Conservation (phyloP, 2,329 filamentous ascomycete genomes). For the Fusarium kyushuense region DNA sequence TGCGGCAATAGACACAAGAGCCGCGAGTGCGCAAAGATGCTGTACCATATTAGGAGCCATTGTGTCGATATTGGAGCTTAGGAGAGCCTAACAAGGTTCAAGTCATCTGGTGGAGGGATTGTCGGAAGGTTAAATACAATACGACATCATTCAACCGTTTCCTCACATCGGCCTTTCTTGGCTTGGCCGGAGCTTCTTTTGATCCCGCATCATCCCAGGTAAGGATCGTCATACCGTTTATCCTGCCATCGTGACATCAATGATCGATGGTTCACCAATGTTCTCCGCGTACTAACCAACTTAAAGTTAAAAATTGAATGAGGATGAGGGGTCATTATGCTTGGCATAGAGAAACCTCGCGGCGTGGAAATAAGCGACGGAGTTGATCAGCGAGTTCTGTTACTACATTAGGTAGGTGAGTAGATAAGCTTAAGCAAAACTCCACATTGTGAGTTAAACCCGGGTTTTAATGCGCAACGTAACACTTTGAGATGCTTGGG, state of each 20-base stretch:
- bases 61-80: not conserved
- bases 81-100: rapidly evolving
- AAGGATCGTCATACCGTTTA: not conserved
- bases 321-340: constrained; percentile 21
- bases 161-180: not conserved
- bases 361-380: not conserved
- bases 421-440: constrained; percentile 26
- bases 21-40: rapidly evolving
- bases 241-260: not conserved
- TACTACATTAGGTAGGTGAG: constrained; percentile 12
- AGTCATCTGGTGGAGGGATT: rapidly evolving
- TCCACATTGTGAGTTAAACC: not conserved
- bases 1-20: not conserved
- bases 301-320: rapidly evolving
- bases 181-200: constrained; percentile 2
- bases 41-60: not conserved
- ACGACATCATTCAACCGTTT: rapidly evolving
- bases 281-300: constrained; percentile 2
- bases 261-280: not conserved
- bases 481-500: not conserved
- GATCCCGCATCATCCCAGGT: not conserved
- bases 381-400: not conserved
- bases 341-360: constrained; percentile 4
- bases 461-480: not conserved
- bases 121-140: not conserved